Conservation (phyloP, 2,329 filamentous ascomycete species). For the Macroventuria anomochaeta region DNA sequence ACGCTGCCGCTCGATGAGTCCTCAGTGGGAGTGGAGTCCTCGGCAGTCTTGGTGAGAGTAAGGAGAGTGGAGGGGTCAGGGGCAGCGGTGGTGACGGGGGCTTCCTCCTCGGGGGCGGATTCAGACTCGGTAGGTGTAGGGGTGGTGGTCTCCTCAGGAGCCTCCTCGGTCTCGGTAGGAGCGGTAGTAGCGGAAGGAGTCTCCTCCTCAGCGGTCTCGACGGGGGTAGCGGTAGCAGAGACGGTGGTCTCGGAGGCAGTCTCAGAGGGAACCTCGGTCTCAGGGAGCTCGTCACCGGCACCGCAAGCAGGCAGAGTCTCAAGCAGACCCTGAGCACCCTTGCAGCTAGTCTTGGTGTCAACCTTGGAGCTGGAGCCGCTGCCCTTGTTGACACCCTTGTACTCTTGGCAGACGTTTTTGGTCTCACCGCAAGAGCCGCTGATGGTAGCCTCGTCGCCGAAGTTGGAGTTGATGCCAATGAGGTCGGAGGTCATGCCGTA, state of each 20-base stretch:
- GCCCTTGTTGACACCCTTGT: constrained; percentile 34
- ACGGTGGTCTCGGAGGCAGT: not conserved
- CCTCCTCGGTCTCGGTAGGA: not conserved
- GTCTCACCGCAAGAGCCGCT: constrained; percentile 48
- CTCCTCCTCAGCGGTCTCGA: not conserved
- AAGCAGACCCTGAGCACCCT: constrained; percentile 27
- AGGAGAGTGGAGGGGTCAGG: constrained; percentile 8
- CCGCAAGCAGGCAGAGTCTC: constrained; percentile 25
- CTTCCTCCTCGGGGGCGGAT: not conserved
- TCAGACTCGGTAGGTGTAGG: not conserved
- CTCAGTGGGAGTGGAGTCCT: constrained; percentile 7
- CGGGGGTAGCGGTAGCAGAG: not conserved
- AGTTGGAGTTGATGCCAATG: constrained; percentile 58
- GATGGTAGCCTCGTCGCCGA: constrained; percentile 55
- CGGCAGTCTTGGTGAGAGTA: constrained; percentile 5
- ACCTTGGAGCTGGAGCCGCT: constrained; percentile 23
- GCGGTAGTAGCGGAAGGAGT: not conserved
- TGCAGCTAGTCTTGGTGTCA: constrained; percentile 20
- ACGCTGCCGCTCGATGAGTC: constrained; percentile 12
- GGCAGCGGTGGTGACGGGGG: not conserved
- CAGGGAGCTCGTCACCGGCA: constrained; percentile 1
- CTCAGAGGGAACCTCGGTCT: not conserved
- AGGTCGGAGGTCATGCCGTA: constrained; percentile 48
- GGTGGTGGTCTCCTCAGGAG: not conserved
- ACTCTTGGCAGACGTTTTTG: constrained; percentile 31